Percentiles rank a stretch among this genome's conserved stretches.
These are phyloP conservation scores for Aspergillus proliferans DNA, from an alignment of 2,329 filamentous ascomycete genomes.

Conservation along the genomic window DNA sequence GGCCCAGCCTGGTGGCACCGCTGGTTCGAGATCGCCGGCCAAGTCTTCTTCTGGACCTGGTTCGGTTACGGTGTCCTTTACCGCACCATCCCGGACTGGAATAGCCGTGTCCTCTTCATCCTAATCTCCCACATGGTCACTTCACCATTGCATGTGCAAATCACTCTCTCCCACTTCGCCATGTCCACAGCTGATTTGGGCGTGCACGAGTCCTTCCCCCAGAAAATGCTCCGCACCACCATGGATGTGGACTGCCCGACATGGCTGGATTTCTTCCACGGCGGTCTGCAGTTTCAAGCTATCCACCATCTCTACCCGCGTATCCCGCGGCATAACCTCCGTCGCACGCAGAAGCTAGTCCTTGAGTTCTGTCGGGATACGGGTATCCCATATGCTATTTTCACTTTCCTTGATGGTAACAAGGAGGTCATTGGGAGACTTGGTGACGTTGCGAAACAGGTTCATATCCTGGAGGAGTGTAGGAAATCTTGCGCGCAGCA, in stretches of 20 bases:
- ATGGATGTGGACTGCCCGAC: slow-evolving; percentile 87
- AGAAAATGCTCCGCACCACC: slow-evolving; percentile 85
- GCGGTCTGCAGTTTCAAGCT: slow-evolving; percentile 82
- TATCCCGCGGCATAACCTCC: slow-evolving; percentile 77
- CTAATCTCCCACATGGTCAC: slow-evolving; percentile 75
- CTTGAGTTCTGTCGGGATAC: slow-evolving; percentile 76
- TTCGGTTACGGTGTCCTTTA: slow-evolving; percentile 81
- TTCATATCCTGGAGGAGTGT: slow-evolving; percentile 69
- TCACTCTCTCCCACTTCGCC: slow-evolving; percentile 85
- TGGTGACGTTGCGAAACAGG: slow-evolving; percentile 73
- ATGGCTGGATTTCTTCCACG: slow-evolving; percentile 86
- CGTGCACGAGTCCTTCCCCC: slow-evolving; percentile 76
- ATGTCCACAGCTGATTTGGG: slow-evolving; percentile 89
- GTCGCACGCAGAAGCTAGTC: slow-evolving; percentile 67
- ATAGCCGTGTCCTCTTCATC: slow-evolving; percentile 66
- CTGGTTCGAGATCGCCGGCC: slow-evolving; percentile 69
- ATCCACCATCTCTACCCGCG: slow-evolving; percentile 82
- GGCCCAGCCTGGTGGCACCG: slow-evolving; percentile 79
- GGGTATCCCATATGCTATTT: slow-evolving; percentile 75
- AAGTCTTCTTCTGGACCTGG: slow-evolving; percentile 78
- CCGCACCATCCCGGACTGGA: slow-evolving; percentile 61
- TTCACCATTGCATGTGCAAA: slow-evolving; percentile 79
- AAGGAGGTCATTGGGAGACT: slow-evolving; percentile 70
- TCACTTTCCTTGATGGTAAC: slow-evolving; percentile 79
- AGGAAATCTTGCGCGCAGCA: slow-evolving; percentile 44